These are phyloP conservation scores for Hygrophoropsis aurantiaca DNA, from an alignment of 768 basidiomycete genomes.

Conservation along the genomic window DNA sequence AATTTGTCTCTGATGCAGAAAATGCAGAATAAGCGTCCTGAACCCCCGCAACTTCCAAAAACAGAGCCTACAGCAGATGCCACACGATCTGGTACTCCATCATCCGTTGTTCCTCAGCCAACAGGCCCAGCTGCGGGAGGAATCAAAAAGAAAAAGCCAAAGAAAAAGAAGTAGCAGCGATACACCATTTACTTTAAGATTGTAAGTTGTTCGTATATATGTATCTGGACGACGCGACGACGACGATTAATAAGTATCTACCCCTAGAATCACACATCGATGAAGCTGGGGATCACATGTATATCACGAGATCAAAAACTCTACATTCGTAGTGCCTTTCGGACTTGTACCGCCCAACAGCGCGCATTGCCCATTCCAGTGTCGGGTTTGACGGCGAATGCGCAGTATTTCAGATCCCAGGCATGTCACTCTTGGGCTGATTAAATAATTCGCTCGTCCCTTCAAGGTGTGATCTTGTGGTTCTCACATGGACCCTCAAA, in stretches of 20 bases:
- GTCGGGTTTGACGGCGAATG: no score
- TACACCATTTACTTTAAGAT: not conserved
- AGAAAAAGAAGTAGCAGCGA: conserved; percentile 65
- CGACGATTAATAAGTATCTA: no score
- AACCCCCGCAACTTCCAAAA: conserved; percentile 27
- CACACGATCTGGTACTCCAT: conserved; percentile 29
- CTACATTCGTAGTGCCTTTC: no score
- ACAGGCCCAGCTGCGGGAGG: conserved; percentile 49
- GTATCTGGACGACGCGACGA: not conserved
- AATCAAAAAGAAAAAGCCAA: conserved; percentile 81
- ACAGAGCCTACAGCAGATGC: conserved; percentile 18
- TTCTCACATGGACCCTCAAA: no score
- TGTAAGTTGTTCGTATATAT: not conserved
- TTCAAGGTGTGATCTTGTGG: no score
- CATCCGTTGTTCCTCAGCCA: conserved; percentile 32
- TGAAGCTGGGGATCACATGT: no score
- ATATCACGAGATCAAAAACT: no score
- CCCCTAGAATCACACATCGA: no score
- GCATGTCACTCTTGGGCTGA: no score
- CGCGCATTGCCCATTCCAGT: conserved; percentile 11
- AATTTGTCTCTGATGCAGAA: conserved; percentile 84
- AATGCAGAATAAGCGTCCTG: conserved; percentile 68
- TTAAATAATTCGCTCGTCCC: no score
- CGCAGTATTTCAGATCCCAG: no score
- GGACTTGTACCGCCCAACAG: no score